Percentiles rank a stretch among this genome's conserved stretches.
phyloP scores from a whole-genome alignment of 2,329 filamentous ascomycete genomes.

The Didymellaceae sp. region DNA sequence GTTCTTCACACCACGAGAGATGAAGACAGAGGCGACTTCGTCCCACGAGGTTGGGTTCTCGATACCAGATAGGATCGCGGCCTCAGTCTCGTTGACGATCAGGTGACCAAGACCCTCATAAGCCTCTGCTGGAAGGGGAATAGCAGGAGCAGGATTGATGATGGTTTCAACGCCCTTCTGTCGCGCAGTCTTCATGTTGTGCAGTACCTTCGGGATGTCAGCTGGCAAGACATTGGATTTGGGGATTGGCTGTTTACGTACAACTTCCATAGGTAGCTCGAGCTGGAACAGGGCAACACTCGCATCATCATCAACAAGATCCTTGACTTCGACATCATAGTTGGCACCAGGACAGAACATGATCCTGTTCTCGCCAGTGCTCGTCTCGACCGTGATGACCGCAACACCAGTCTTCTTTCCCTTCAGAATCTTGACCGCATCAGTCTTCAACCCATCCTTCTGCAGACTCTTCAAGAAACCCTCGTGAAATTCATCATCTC shows the following conservation, averaged over 20 bases:
- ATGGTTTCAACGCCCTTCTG: constrained; percentile 62
- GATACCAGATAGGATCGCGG: constrained; percentile 71
- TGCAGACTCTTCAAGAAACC: constrained; percentile 51
- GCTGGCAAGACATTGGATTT: background rate
- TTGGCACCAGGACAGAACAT: constrained; percentile 58
- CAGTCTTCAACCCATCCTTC: constrained; percentile 53
- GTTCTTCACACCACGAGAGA: constrained; percentile 72
- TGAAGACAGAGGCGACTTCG: constrained; percentile 59
- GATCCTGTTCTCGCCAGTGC: constrained; percentile 57
- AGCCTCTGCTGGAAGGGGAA: constrained; percentile 68
- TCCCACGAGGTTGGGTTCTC: constrained; percentile 43
- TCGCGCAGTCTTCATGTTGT: constrained; percentile 46
- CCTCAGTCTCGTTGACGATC: constrained; percentile 91
- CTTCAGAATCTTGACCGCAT: constrained; percentile 48
- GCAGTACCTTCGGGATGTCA: constrained; percentile 33
- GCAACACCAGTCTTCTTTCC: constrained; percentile 57
- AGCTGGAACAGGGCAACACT: constrained; percentile 56
- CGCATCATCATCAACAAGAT: constrained; percentile 50
- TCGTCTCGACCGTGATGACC: constrained; percentile 57
- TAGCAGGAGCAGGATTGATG: constrained; percentile 81
- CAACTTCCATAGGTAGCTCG: constrained; percentile 54
- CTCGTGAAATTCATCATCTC: constrained; percentile 53
- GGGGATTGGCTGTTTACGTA: constrained; percentile 19
- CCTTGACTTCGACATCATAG: constrained; percentile 45
- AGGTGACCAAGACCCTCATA: constrained; percentile 76